Evolutionary conservation across 495 filamentous ascomycete genomes (phyloP).

Genomic region (Cryomyces antarcticus): DNA sequence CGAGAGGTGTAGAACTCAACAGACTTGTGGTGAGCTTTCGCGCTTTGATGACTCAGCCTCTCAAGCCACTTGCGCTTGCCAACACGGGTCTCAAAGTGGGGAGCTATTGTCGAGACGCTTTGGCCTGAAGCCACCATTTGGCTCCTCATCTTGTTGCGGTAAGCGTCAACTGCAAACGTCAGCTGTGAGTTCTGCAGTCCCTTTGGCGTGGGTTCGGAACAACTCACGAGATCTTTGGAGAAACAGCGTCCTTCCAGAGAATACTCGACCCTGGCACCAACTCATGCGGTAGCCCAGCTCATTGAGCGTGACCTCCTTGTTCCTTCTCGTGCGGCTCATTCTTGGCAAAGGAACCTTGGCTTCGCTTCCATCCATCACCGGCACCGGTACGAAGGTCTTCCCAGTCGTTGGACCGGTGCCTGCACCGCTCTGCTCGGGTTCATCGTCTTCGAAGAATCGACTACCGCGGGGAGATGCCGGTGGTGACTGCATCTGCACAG

Average conservation of each 20-base stretch:
- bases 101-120: conserved; percentile 46
- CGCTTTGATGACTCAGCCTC: conserved; percentile 21
- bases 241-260: conserved; percentile 67
- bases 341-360: conserved; percentile 51
- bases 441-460: conserved; percentile 43
- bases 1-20: too few species aligned
- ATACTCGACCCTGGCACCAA: conserved; percentile 81
- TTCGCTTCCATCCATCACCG: conserved; percentile 51
- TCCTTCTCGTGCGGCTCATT: conserved; percentile 40
- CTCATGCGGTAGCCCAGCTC: conserved; percentile 88
- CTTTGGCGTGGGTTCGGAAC: background rate
- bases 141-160: conserved; percentile 76
- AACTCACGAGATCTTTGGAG: conserved; percentile 80
- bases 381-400: conserved; percentile 43
- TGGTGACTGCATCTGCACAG: conserved; percentile 66
- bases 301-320: conserved; percentile 70
- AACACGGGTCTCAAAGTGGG: conserved; percentile 73
- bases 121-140: conserved; percentile 57
- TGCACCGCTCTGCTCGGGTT: conserved; percentile 23
- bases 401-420: conserved; percentile 20
- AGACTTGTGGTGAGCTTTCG: background rate
- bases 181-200: background rate
- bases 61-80: conserved; percentile 75
- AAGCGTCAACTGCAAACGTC: conserved; percentile 55
- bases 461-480: conserved; percentile 40